These are phyloP conservation scores for Starmera caribaea DNA, from an alignment of 805 yeast species.

Conservation along the genomic window DNA sequence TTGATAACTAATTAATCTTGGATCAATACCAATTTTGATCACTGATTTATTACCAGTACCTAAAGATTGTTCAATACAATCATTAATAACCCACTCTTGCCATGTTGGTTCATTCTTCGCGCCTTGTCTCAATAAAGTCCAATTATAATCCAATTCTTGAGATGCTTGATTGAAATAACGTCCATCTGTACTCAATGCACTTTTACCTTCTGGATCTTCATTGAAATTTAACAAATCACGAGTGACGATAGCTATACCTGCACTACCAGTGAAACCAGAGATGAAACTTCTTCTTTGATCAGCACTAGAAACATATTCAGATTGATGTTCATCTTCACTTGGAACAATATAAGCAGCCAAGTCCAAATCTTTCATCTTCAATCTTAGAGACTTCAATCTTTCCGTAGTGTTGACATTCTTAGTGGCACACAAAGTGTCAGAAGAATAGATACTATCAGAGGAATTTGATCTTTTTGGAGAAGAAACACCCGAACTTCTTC, in stretches of 20 bases:
- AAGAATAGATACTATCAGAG: slow-evolving; percentile 26
- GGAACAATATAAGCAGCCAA: slow-evolving; percentile 72
- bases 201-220: slow-evolving; percentile 45
- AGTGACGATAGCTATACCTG: slow-evolving; percentile 86
- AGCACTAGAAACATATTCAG: slow-evolving; percentile 75
- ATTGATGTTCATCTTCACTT: slow-evolving; percentile 89
- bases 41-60: slow-evolving; percentile 31
- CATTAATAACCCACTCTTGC: slow-evolving; percentile 67
- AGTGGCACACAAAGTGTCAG: slow-evolving; percentile 27
- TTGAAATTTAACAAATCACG: slow-evolving; percentile 31
- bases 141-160: slow-evolving; percentile 66
- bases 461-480: slow-evolving; percentile 19
- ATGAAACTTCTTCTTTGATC: slow-evolving; percentile 81
- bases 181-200: slow-evolving; percentile 88
- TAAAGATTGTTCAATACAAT: slow-evolving; percentile 34
- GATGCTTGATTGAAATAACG: slow-evolving; percentile 89
- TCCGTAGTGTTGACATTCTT: slow-evolving; percentile 45
- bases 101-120: slow-evolving; percentile 61
- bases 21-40: slow-evolving; percentile 69
- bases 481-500: slow-evolving; percentile 17
- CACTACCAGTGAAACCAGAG: slow-evolving; percentile 86
- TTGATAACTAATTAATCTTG: slow-evolving; percentile 51
- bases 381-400: slow-evolving; percentile 52
- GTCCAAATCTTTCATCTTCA: slow-evolving; percentile 50
- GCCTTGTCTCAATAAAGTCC: slow-evolving; percentile 80